phyloP scores from a whole-genome alignment of 345 rosid species.

The Brassica juncea region DNA sequence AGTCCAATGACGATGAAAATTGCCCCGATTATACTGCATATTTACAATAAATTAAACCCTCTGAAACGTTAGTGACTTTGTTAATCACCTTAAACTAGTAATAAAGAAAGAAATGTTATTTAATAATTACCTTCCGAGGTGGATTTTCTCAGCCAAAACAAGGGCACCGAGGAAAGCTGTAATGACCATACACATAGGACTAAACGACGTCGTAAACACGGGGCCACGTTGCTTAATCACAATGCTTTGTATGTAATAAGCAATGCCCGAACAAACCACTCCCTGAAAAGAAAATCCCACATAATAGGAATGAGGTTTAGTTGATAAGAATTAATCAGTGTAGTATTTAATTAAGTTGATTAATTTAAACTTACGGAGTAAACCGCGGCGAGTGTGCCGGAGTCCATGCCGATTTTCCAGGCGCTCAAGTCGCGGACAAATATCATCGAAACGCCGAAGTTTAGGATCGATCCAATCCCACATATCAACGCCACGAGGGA shows the following conservation, averaged over 20 bases:
- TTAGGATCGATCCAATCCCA: slow-evolving; percentile 64
- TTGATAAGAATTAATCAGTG: not conserved
- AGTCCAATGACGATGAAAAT: slow-evolving; percentile 73
- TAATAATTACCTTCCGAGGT: slow-evolving; percentile 72
- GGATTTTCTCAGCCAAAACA: slow-evolving; percentile 65
- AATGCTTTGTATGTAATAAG: slow-evolving; percentile 78
- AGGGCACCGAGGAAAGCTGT: slow-evolving; percentile 66
- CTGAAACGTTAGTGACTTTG: slow-evolving; percentile 9
- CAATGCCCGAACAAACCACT: slow-evolving; percentile 83
- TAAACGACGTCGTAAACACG: slow-evolving; percentile 76
- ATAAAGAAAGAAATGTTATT: not conserved
- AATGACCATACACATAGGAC: slow-evolving; percentile 86
- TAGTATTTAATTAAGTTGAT: not conserved
- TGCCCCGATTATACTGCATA: slow-evolving; percentile 74
- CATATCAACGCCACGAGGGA: slow-evolving; percentile 76
- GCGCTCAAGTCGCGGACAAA: slow-evolving; percentile 68
- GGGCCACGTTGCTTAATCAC: slow-evolving; percentile 73
- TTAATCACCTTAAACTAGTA: not conserved
- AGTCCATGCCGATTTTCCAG: slow-evolving; percentile 75
- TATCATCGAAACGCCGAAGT: slow-evolving; percentile 52
- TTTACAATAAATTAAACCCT: slow-evolving; percentile 9
- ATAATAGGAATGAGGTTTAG: not conserved
- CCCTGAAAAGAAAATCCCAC: slow-evolving; percentile 47
- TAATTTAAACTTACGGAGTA: slow-evolving; percentile 58
- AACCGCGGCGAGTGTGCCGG: slow-evolving; percentile 72